phyloP scores from a whole-genome alignment of 352 stramenopile genomes.

The Phytophthora colocasiae region DNA sequence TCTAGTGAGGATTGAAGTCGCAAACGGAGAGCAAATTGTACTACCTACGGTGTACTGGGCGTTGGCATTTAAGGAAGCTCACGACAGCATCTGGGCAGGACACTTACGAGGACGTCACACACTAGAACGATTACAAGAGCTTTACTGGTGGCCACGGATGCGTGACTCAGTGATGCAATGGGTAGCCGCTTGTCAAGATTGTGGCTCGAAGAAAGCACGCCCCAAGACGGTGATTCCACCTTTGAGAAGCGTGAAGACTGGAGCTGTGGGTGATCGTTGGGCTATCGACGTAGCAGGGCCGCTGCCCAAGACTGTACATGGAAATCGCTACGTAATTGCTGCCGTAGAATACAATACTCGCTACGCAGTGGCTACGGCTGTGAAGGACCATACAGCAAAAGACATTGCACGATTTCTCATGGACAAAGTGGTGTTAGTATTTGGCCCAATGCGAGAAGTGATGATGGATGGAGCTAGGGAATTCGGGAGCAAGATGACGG shows the following conservation, averaged over 20 bases:
- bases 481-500: background rate
- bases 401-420: no score
- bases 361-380: no score
- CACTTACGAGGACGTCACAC: background rate
- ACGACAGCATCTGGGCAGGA: constrained; percentile 13
- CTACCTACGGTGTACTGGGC: constrained; percentile 6
- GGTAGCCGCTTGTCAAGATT: constrained; percentile 7
- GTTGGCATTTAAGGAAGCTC: constrained; percentile 10
- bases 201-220: constrained; percentile 1
- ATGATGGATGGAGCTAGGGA: constrained; percentile 13
- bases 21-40: background rate
- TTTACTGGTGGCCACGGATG: constrained; percentile 17
- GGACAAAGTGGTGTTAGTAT: no score
- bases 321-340: constrained; percentile 21
- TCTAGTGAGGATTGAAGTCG: background rate
- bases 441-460: no score
- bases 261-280: constrained; percentile 13
- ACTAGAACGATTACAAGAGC: background rate
- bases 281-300: constrained; percentile 15
- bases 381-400: no score
- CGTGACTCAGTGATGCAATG: background rate
- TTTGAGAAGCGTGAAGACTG: constrained; percentile 2
- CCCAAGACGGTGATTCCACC: background rate
- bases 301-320: background rate
- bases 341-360: constrained; percentile 17